Base-by-base conservation (phyloP, 805 yeast genomes). In the Pichia insulana region DNA sequence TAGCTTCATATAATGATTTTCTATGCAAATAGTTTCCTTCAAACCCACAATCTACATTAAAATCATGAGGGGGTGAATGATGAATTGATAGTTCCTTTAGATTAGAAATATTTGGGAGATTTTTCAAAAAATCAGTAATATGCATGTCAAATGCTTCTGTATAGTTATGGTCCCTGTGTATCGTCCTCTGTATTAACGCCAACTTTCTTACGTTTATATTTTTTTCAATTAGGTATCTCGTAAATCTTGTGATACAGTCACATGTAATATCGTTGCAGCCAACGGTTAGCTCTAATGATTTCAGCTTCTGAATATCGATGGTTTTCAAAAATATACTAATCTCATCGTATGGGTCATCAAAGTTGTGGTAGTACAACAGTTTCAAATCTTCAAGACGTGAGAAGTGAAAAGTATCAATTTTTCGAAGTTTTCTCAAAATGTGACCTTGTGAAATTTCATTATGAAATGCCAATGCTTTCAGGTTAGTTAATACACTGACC, bases 1-100 rank as follows among this genome's bases (percentile, higher is more conserved):
- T 60, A 0, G 61, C 56, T 19, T 68, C 67, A 50, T 70, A 80
- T 11, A 83, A 52, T 25, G 65, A 68, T 41, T 74, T 65, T 51
- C 87, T 69, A 46, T 87, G 70, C 7, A 73, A 55, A 50, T 76
- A 81, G 50, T 83, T 83, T 0, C 94, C 94, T 53, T 83, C 90
- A 33, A 78, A 72, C 2, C 86, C 85, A 56, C 81, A 83, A 15
- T 59, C 64, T 12, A 78, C 69, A 30, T 68, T 64, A 0, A 83
- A 85, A 53, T 74, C 74, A 2, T 57, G 30, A 2, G 85, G 83
- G 3, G 82, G 74, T 22, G 65, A 65, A 56, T 82, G 88, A 16
- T 70, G 64, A n/a, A 83, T 65, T 9, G 73, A 63, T 16, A 83
- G 57, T 37, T 58, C 67, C 25, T 57, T 58, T 30, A 79, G 46